phyloP scores from a whole-genome alignment of 2,329 filamentous ascomycete species.

The Aspergillus melleus region DNA sequence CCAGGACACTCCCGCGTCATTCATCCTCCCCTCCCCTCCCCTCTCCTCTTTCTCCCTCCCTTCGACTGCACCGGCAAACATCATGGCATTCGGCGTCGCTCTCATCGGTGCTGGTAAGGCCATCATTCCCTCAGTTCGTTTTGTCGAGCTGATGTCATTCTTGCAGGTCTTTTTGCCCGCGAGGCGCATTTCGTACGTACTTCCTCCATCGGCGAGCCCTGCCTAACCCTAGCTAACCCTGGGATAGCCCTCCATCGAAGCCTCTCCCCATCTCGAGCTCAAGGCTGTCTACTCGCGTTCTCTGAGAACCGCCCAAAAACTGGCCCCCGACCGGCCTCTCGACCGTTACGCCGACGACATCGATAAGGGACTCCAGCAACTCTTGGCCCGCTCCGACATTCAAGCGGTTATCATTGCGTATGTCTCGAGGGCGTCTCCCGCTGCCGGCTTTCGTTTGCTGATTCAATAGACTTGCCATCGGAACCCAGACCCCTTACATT shows the following conservation, averaged over 20 bases:
- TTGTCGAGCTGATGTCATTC: not conserved
- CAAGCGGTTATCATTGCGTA: conserved; percentile 39
- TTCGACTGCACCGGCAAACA: not conserved
- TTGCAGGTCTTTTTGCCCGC: not conserved
- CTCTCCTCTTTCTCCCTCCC: not conserved
- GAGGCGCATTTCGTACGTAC: not conserved
- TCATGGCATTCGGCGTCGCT: conserved; percentile 1
- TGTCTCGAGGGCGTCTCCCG: not conserved
- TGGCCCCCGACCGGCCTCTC: conserved; percentile 41
- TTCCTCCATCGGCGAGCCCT: not conserved
- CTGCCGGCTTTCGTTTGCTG: not conserved
- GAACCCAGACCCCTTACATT: conserved; percentile 59
- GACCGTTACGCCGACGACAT: conserved; percentile 58
- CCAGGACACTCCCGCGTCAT: too few species aligned
- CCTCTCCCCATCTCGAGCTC: conserved; percentile 45
- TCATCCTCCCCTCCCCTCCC: not conserved
- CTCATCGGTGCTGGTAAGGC: conserved; percentile 1
- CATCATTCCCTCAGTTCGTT: not conserved
- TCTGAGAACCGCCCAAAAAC: conserved; percentile 55
- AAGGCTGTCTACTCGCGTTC: conserved; percentile 68
- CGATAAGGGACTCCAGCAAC: conserved; percentile 41
- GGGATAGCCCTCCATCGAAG: conserved; percentile 1
- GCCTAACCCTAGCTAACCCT: not conserved
- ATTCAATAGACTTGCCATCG: conserved; percentile 55
- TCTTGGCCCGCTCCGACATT: conserved; percentile 56